These are phyloP conservation scores for Nematodospora anomalae DNA, from an alignment of 1,139 yeast species.

Conservation along the genomic window DNA sequence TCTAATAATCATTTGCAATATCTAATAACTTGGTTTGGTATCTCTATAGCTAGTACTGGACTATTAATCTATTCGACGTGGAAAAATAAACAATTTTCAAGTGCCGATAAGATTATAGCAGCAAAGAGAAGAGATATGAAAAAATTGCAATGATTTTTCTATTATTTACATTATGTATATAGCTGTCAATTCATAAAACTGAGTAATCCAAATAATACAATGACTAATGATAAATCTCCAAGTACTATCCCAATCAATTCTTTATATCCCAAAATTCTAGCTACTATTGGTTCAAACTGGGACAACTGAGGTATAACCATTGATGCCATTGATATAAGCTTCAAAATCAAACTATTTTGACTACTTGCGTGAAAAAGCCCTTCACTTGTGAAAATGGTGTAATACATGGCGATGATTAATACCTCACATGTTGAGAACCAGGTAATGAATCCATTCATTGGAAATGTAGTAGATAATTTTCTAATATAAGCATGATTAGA, in stretches of 20 bases:
- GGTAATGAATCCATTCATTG: constrained; percentile 25
- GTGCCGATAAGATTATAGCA: constrained; percentile 43
- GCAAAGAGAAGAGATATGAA: constrained; percentile 44
- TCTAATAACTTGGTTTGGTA: constrained; percentile 92
- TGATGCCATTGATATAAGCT: constrained; percentile 33
- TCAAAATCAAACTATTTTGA: constrained; percentile 29
- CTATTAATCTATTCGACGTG: constrained; percentile 46
- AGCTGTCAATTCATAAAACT: constrained; percentile 21
- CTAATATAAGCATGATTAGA: constrained; percentile 33
- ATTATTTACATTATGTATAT: constrained; percentile 6
- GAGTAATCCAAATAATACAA: constrained; percentile 40
- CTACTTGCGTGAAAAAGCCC: constrained; percentile 22
- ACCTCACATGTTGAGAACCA: constrained; percentile 37
- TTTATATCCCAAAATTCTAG: constrained; percentile 36
- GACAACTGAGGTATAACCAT: constrained; percentile 40
- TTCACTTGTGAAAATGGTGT: constrained; percentile 27
- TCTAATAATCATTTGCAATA: constrained; percentile 91
- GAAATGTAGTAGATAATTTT: constrained; percentile 16
- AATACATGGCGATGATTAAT: constrained; percentile 36
- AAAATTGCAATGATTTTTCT: constrained; percentile 10
- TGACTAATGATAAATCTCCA: constrained; percentile 40
- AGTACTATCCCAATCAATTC: constrained; percentile 38
- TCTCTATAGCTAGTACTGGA: constrained; percentile 67
- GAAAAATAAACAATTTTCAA: constrained; percentile 31
- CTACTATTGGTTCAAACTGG: constrained; percentile 29